Base-by-base conservation (phyloP, 2,329 filamentous ascomycete species). In the Pyrenophora seminiperda region DNA sequence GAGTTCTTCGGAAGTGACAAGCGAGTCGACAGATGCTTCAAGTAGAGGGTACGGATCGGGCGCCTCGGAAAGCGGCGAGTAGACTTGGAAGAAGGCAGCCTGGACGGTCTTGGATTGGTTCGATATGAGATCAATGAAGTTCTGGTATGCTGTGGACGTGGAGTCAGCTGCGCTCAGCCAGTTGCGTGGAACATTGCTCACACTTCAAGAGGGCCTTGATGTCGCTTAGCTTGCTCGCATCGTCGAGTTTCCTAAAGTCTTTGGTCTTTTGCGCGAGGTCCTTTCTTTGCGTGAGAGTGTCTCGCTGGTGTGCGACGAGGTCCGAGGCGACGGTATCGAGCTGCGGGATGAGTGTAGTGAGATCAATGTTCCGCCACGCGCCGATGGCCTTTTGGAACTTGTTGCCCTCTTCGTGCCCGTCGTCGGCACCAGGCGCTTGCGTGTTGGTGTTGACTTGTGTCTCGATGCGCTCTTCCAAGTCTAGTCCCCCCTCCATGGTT, bases 191-290 rank as follows among this genome's bases (percentile, higher is more conserved):
- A 13, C 20, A 13, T 30, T 40, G 38, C 63, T 17, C 71, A 91
- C 90, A 87, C 80, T 96, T 97, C 51, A 99, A 76, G 41, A 99
- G 77, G 31, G 85, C 85, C 76, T 97, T 99, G 77, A 96, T 86
- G 73, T 99, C 94, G 4, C 81, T 80, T 45, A 99, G 77, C 74
- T 97, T 99, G 48, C 83, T 84, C 9, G 88, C 78, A 78, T 99
- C 91, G 63, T 97, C 93, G 9, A 96, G 82, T 73, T 97, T 97
- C 54, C 92, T 83, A 64, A 97, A 99, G 66, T 97, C 93, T 68
- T 99, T 99, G 1, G 94, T 99, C 80, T 97, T 97, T 70, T 97
- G 92, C n/a, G 95, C 94, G 15, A 99, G 80, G 54, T 99, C 95
- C 71, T 99, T 99, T 44, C 94, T 84, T 72, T 99, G 93, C 0